Evolutionary conservation across 2,329 filamentous ascomycete genomes (phyloP).

Genomic region (Xylaria sp.): DNA sequence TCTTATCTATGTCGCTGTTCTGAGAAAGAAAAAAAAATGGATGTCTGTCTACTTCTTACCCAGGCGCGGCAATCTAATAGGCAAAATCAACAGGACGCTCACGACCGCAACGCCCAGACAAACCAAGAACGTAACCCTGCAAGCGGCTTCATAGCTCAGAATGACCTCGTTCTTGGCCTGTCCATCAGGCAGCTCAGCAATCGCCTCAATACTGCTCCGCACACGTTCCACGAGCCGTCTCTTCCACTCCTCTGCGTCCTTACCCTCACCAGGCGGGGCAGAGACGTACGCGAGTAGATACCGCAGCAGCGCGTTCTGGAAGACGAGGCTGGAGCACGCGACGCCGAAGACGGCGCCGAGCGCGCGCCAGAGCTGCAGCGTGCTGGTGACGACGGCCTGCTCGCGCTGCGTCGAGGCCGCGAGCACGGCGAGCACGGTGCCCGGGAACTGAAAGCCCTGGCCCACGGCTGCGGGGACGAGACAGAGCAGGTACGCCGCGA

Average conservation of each 20-base stretch:
- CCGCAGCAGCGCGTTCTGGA: conserved; percentile 75
- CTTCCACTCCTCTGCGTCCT: conserved; percentile 66
- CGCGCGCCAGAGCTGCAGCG: conserved; percentile 76
- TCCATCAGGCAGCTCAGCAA: conserved; percentile 56
- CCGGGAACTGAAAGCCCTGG: conserved; percentile 72
- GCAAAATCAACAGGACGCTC: conserved; percentile 59
- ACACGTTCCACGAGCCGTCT: conserved; percentile 64
- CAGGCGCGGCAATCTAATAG: conserved; percentile 66
- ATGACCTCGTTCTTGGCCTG: conserved; percentile 65
- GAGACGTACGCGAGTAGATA: conserved; percentile 68
- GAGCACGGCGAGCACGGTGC: conserved; percentile 71
- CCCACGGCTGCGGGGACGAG: conserved; percentile 68
- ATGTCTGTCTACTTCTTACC: conserved; percentile 41
- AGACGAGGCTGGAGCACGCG: conserved; percentile 74
- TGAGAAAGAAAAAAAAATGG: conserved; percentile 44
- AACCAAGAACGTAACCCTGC: conserved; percentile 60
- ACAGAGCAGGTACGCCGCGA: conserved; percentile 65
- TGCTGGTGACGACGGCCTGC: conserved; percentile 76
- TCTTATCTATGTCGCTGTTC: conserved; percentile 36
- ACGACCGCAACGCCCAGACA: conserved; percentile 60
- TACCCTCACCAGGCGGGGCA: conserved; percentile 36
- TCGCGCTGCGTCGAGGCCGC: conserved; percentile 68
- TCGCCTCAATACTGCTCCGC: conserved; percentile 65
- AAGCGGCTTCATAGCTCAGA: conserved; percentile 63
- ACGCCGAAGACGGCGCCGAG: conserved; percentile 80